These are phyloP conservation scores for Chaetomium fimeti DNA, from an alignment of 495 filamentous ascomycete species.

Conservation along the genomic window DNA sequence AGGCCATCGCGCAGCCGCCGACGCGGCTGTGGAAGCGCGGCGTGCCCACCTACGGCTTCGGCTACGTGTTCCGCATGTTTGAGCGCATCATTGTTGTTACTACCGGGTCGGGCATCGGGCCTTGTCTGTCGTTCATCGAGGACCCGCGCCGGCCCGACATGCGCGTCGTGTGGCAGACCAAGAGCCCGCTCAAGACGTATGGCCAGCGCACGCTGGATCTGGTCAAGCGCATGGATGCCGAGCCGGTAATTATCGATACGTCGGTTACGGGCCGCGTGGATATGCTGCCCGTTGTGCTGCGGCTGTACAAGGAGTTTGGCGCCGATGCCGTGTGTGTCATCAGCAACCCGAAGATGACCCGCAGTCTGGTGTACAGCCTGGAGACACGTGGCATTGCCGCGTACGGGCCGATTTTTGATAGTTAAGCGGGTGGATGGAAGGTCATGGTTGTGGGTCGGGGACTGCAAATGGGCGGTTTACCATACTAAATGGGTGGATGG, in stretches of 20 bases:
- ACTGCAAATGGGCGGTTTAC: neutral
- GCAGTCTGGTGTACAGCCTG: slow-evolving; percentile 56
- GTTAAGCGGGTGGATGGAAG: slow-evolving; percentile 38
- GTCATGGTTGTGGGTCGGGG: neutral
- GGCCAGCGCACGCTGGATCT: slow-evolving; percentile 44
- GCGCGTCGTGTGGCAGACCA: slow-evolving; percentile 50
- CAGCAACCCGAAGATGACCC: slow-evolving; percentile 66
- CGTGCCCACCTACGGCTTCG: slow-evolving; percentile 58
- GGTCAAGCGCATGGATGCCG: slow-evolving; percentile 39
- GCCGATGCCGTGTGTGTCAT: slow-evolving; percentile 73
- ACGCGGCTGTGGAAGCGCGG: slow-evolving; percentile 53
- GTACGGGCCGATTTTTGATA: slow-evolving; percentile 78
- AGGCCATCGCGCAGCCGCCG: slow-evolving; percentile 54
- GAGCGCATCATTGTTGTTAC: slow-evolving; percentile 61
- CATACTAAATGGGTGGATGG: neutral
- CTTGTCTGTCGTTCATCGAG: slow-evolving; percentile 47
- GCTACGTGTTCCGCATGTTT: slow-evolving; percentile 63
- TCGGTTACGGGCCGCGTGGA: slow-evolving; percentile 38
- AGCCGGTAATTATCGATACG: slow-evolving; percentile 50
- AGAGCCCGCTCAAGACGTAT: slow-evolving; percentile 45
- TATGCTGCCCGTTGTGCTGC: slow-evolving; percentile 53
- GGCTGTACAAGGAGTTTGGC: slow-evolving; percentile 53
- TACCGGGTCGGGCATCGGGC: slow-evolving; percentile 71
- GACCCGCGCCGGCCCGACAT: slow-evolving; percentile 32
- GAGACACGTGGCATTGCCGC: slow-evolving; percentile 66